Percentiles rank a stretch among this genome's conserved stretches.
Conservation (phyloP, 2,329 filamentous ascomycete genomes). For the Teratosphaeria zuluensis region DNA sequence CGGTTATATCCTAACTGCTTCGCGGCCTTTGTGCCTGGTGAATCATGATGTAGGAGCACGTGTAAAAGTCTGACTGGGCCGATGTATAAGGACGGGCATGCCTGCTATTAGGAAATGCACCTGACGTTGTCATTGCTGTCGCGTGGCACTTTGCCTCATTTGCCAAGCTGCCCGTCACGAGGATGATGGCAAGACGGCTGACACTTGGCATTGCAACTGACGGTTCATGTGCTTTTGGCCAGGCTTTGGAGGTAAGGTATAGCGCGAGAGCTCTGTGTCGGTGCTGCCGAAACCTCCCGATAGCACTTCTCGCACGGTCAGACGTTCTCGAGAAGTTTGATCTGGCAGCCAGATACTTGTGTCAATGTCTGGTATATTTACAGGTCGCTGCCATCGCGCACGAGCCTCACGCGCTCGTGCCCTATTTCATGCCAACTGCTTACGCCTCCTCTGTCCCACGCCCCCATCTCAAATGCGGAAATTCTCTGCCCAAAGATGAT, state of each 20-base stretch:
- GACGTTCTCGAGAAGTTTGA: neutral
- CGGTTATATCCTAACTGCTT: neutral
- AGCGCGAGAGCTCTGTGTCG: neutral
- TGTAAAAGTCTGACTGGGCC: neutral
- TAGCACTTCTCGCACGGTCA: neutral
- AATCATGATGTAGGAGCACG: neutral
- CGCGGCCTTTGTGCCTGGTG: neutral
- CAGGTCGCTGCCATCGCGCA: neutral
- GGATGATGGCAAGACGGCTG: neutral
- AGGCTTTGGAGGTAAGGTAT: neutral
- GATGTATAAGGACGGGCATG: neutral
- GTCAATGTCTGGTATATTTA: neutral
- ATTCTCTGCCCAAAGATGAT: neutral
- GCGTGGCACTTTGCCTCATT: neutral
- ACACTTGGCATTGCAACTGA: neutral
- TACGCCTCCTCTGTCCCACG: neutral
- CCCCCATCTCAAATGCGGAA: neutral
- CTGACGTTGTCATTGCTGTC: neutral
- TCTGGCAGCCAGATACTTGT: neutral
- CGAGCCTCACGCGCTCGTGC: neutral
- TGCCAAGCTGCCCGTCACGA: neutral
- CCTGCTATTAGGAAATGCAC: neutral
- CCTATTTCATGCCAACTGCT: neutral
- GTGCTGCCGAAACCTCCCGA: neutral
- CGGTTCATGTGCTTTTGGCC: neutral